A percentile compares a stretch with the other conserved stretches of the same genome.
Conservation (phyloP, 1,284 basidiomycete genomes). For the Tranzscheliella williamsii region DNA sequence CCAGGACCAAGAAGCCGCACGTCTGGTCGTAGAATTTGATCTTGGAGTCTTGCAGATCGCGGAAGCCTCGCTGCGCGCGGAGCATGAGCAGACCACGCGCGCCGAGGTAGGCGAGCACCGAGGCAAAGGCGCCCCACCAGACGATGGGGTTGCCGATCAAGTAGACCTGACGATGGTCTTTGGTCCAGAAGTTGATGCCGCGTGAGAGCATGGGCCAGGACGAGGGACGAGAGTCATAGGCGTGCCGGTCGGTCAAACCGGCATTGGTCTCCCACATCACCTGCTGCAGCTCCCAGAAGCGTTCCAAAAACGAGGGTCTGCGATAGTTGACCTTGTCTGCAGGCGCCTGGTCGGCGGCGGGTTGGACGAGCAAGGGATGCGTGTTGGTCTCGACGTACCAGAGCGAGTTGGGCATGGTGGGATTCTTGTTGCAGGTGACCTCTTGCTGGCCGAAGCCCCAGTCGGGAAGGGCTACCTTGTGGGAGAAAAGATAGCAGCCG, state of each 20-base stretch:
- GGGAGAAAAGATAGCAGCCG: slow-evolving; percentile 95
- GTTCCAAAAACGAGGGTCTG: slow-evolving; percentile 80
- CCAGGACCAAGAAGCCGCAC: slow-evolving; percentile 87
- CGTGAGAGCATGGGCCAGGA: slow-evolving; percentile 85
- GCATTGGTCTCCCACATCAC: slow-evolving; percentile 99
- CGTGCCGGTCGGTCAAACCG: slow-evolving; percentile 89
- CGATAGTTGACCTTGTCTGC: slow-evolving; percentile 70
- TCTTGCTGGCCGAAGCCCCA: slow-evolving; percentile 99
- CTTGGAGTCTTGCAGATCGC: slow-evolving; percentile 87
- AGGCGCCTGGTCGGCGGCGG: slow-evolving; percentile 11
- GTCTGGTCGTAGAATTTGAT: slow-evolving; percentile 83
- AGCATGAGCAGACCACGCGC: slow-evolving; percentile 79
- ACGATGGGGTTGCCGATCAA: slow-evolving; percentile 90
- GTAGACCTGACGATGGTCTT: slow-evolving; percentile 92
- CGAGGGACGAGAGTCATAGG: slow-evolving; percentile 87
- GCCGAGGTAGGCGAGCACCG: slow-evolving; percentile 72
- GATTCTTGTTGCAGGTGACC: slow-evolving; percentile 95
- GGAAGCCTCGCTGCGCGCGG: slow-evolving; percentile 84
- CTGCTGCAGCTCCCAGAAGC: slow-evolving; percentile 87
- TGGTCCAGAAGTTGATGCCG: slow-evolving; percentile 96
- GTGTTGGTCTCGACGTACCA: slow-evolving; percentile 91
- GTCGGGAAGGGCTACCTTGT: slow-evolving; percentile 94
- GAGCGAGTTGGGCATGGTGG: slow-evolving; percentile 82
- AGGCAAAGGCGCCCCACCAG: slow-evolving; percentile 81
- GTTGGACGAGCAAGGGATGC: slow-evolving; percentile 65